Base-by-base conservation (phyloP, 139 green algal species). In the Pedinophyceae sp. region DNA sequence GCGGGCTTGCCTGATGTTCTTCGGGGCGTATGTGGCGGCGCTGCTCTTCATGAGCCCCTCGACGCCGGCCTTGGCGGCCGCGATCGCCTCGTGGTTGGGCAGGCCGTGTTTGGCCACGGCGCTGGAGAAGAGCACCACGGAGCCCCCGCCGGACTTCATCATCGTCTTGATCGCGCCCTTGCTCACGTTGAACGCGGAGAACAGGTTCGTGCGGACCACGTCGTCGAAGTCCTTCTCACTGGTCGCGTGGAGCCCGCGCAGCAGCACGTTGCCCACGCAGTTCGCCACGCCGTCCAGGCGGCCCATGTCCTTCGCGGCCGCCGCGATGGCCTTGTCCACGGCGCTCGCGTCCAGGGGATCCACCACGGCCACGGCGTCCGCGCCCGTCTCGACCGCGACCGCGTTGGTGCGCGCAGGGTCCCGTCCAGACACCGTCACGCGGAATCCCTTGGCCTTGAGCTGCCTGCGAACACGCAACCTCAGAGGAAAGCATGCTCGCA, bases 1-100 rank as follows among this genome's bases (percentile, higher is more conserved):
- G n/a, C n/a, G n/a, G n/a, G n/a, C n/a, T n/a, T n/a, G n/a, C 2
- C 82, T 67, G 60, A 92, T 87, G 64, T 85, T 84, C 60, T 82
- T 81, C 3, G 75, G 71, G 0, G 75, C 78, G 58, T 92, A 92
- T 0, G 76, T 90, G 15, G 72, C 64, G 0, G 82, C 77, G 1
- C 80, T 66, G 16, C 58, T 71, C 0, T 77, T 57, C 23, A 68
- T 64, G 30, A 90, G 64, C 2, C 71, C 72, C 58, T 64, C 25
- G 0, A 91, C 58, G 29, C 73, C 82, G 4, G 72, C 82, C 70
- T 92, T 92, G 25, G 82, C 82, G 4, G 82, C 81, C 4, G 82
- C 81, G 26, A 88, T 87, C 29, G 76, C 81, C 50, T 92, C 82
- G 52, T 92, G 82, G 67, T 89, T 88, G 18, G 76, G 61, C 15